Conservation (phyloP, 495 filamentous ascomycete species). For the Talaromyces adpressus region DNA sequence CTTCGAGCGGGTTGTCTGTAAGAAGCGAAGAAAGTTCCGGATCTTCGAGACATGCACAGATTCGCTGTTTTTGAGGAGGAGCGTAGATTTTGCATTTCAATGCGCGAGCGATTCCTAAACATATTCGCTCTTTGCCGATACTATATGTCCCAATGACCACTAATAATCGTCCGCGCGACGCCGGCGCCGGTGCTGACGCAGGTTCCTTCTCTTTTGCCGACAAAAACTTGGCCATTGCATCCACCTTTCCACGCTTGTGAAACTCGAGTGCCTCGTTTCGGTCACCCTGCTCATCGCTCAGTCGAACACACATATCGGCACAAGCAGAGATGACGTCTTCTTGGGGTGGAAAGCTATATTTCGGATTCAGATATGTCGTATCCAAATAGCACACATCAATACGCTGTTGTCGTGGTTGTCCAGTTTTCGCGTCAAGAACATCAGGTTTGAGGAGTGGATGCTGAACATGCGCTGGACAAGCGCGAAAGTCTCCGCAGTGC, state of each 20-base stretch:
- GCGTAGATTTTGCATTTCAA: slow-evolving; percentile 89
- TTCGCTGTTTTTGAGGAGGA: slow-evolving; percentile 66
- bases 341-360: slow-evolving; percentile 90
- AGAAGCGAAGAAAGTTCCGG: slow-evolving; percentile 67
- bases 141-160: slow-evolving; percentile 95
- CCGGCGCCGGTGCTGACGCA: slow-evolving; percentile 8
- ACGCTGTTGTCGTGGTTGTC: slow-evolving; percentile 68
- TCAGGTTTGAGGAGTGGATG: slow-evolving; percentile 79
- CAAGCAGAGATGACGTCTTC: slow-evolving; percentile 80
- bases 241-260: slow-evolving; percentile 39
- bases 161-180: slow-evolving; percentile 58
- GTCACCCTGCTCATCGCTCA: slow-evolving; percentile 51
- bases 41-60: slow-evolving; percentile 83
- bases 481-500: slow-evolving; percentile 94
- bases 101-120: slow-evolving; percentile 81
- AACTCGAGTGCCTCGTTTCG: slow-evolving; percentile 44
- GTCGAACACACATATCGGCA: slow-evolving; percentile 73
- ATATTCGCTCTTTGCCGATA: slow-evolving; percentile 97
- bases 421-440: slow-evolving; percentile 55
- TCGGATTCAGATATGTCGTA: slow-evolving; percentile 93
- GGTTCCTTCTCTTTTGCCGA: slow-evolving; percentile 11
- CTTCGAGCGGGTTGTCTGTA: slow-evolving; percentile 71
- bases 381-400: slow-evolving; percentile 95
- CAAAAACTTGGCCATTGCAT: slow-evolving; percentile 61
- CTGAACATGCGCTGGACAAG: slow-evolving; percentile 75